phyloP scores from a whole-genome alignment of 164 flowering plant species.

The Vitis riparia region DNA sequence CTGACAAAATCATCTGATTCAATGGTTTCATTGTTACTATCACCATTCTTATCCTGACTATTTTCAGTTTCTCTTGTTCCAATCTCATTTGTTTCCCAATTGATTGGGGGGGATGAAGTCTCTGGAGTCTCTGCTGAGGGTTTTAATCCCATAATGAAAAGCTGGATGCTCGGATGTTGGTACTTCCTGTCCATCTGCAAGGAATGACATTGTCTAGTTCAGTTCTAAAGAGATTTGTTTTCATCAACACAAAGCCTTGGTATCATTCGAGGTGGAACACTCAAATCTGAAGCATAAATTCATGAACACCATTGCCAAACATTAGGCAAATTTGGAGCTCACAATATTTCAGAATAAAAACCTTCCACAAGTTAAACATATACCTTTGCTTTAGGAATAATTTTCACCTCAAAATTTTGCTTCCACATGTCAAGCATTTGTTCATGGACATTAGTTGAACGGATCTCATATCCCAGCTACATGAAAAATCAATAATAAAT shows the following conservation, averaged over 20 bases:
- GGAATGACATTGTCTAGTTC: neutral
- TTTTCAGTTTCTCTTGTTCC: conserved; percentile 4
- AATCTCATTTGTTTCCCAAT: conserved; percentile 21
- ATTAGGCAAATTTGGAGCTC: neutral
- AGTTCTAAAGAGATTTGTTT: neutral
- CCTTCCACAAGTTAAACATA: neutral
- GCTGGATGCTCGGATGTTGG: conserved; percentile 87
- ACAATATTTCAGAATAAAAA: neutral
- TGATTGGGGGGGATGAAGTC: neutral
- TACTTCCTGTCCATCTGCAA: conserved; percentile 81
- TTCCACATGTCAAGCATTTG: conserved; percentile 88
- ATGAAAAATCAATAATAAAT: conserved; percentile 13
- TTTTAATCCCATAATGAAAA: conserved; percentile 67
- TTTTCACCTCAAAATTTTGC: conserved; percentile 75
- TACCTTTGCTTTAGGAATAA: conserved; percentile 74
- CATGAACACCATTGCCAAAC: neutral
- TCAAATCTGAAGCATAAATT: neutral
- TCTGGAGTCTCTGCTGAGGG: conserved; percentile 19
- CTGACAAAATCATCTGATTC: conserved; percentile 16
- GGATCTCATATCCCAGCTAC: conserved; percentile 94
- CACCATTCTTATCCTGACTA: conserved; percentile 18
- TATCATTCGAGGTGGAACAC: neutral
- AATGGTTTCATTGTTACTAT: conserved; percentile 11
- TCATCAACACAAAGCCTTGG: neutral
- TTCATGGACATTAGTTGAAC: conserved; percentile 81